A percentile compares a stretch with the other conserved stretches of the same genome.
phyloP scores from a whole-genome alignment of 2,329 filamentous ascomycete genomes.

The Thielaviopsis ethacetica region DNA sequence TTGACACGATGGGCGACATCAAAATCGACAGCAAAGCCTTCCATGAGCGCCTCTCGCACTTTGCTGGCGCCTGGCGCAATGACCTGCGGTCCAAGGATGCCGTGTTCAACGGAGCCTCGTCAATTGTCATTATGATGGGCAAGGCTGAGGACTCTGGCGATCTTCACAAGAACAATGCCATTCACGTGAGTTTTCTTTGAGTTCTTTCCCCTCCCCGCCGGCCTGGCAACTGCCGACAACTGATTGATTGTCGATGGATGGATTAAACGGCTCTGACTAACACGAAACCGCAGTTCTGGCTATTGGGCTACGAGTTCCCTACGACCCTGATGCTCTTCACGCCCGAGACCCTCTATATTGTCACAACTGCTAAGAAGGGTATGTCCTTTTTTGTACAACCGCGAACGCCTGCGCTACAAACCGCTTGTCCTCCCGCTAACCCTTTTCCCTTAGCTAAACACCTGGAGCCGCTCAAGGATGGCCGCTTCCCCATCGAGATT shows the following conservation, averaged over 20 bases:
- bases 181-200: slow-evolving; percentile 51
- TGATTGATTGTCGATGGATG: not conserved
- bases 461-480: slow-evolving; percentile 77
- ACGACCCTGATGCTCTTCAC: slow-evolving; percentile 91
- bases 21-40: slow-evolving; percentile 89
- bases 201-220: no score
- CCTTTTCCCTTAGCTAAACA: slow-evolving; percentile 53
- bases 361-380: slow-evolving; percentile 98
- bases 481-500: slow-evolving; percentile 84
- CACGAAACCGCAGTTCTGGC: slow-evolving; percentile 59
- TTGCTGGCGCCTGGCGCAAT: slow-evolving; percentile 86
- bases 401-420: slow-evolving; percentile 6
- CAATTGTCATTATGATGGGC: slow-evolving; percentile 81
- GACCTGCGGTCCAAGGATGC: slow-evolving; percentile 80
- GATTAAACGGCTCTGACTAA: slow-evolving; percentile 2
- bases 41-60: slow-evolving; percentile 77
- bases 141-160: slow-evolving; percentile 79
- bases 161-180: slow-evolving; percentile 90
- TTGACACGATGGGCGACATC: slow-evolving; percentile 55
- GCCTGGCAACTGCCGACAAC: not conserved
- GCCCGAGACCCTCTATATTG: slow-evolving; percentile 69
- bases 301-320: slow-evolving; percentile 95
- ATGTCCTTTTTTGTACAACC: slow-evolving; percentile 8
- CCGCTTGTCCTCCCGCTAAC: not conserved
- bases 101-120: slow-evolving; percentile 71